Evolutionary conservation across 2,329 filamentous ascomycete genomes (phyloP), one percentile per base, ranked within the genome.

Genomic region (Monosporascus cannonballus): DNA sequence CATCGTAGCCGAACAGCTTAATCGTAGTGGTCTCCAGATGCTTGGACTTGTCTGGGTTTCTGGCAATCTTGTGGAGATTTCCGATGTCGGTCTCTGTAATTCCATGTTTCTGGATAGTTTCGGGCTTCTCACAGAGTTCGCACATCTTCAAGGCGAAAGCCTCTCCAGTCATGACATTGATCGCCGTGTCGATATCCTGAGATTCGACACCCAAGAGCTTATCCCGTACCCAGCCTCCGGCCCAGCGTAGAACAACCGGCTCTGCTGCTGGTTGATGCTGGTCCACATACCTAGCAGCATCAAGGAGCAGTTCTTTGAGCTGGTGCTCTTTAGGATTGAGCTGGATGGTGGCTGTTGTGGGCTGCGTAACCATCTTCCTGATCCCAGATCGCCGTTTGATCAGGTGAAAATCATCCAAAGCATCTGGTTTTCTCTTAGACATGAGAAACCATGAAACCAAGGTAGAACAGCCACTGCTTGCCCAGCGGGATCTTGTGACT

Each of bases 11-110:
- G 64, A 96, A 85, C 53, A 97, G 84, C 59, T 80, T 87, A 24
- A 89, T 90, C 9, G 90, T 96, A 48, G 90, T 89, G 0, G 93
- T 97, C 71, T 96, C 93, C 15, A 97, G 80, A 67, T 97, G 90
- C 72, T 97, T 97, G 20, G 91, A 96, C 73, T 96, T 96, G 64
- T 96, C 91, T 1, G 92, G 93, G 67, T 97, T 97, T 53, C 87
- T 87, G 50, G 87, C 86, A 60, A 96, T 93, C 69, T 90, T 95
- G 76, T 96, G 87, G 34, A 96, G 77, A 57, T 83, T 86, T 48
- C 87, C 86, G 50, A 94, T 76, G 52, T 86, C 85, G 50, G 79
- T 78, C 18, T 71, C 66, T 30, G 68, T 67, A 48, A 86, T 76
- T 9, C 70, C 72, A 62, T 92, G 86, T 63, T 83, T 85, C 49